These are phyloP conservation scores for Toxicodendron radicans DNA, from an alignment of 345 rosid genomes.

Conservation along the genomic window DNA sequence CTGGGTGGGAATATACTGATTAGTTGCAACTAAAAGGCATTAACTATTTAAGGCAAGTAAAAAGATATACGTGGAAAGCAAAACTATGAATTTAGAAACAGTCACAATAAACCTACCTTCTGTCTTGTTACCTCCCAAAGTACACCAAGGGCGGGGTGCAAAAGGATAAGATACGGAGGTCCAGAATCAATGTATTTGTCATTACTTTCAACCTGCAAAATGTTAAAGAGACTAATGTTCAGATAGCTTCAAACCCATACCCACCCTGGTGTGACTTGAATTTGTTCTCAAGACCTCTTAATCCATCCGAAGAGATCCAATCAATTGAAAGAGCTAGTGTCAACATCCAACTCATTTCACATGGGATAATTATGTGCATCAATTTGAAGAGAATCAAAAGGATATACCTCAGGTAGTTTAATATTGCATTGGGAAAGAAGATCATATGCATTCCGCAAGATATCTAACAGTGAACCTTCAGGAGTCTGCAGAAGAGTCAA, in stretches of 20 bases:
- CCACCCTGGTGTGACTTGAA: no score
- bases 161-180: constrained; percentile 86
- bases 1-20: neutral
- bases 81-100: constrained; percentile 6
- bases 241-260: no score
- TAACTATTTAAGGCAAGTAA: neutral
- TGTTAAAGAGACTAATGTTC: constrained; percentile 10
- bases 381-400: constrained; percentile 3
- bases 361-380: constrained; percentile 4
- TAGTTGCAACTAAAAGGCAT: neutral
- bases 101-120: constrained; percentile 50
- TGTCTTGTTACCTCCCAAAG: constrained; percentile 91
- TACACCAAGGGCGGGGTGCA: constrained; percentile 95
- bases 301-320: no score
- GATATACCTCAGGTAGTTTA: constrained; percentile 67
- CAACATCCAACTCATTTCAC: constrained; percentile 12
- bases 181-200: constrained; percentile 59
- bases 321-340: no score
- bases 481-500: constrained; percentile 68
- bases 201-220: constrained; percentile 59
- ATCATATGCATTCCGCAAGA: constrained; percentile 81
- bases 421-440: constrained; percentile 73
- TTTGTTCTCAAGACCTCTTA: no score
- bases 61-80: neutral
- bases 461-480: constrained; percentile 86